Conservation (phyloP, 2,329 filamentous ascomycete genomes). For the Diaporthe aspalathi region DNA sequence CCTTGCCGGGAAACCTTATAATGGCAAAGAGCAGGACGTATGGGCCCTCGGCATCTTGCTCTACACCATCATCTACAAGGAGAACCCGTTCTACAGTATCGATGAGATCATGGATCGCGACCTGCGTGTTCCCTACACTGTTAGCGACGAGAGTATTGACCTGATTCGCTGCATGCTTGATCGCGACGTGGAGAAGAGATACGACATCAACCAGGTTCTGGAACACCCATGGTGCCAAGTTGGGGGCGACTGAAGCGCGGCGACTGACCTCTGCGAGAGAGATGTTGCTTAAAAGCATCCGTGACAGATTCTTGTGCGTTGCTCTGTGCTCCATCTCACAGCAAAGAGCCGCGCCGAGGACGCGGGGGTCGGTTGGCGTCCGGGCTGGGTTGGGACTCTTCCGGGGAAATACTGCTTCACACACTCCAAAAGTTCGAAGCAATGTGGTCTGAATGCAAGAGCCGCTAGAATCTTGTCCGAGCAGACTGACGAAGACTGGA, state of each 20-base stretch:
- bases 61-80: constrained; percentile 99
- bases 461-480: not conserved
- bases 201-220: constrained; percentile 88
- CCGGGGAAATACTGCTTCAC: not conserved
- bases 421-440: not conserved
- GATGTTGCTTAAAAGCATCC: not conserved
- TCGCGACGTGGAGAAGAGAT: constrained; percentile 83
- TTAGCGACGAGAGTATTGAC: constrained; percentile 93
- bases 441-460: not conserved
- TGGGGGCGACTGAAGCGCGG: constrained; percentile 23
- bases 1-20: constrained; percentile 88
- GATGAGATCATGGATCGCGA: constrained; percentile 99
- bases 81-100: constrained; percentile 98
- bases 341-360: not conserved
- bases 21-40: constrained; percentile 96
- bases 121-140: constrained; percentile 86
- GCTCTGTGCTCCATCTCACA: not conserved
- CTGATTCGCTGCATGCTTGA: constrained; percentile 93
- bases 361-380: not conserved
- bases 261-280: not conserved
- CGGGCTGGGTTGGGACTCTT: too few relatives aligned
- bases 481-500: not conserved
- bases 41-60: constrained; percentile 97
- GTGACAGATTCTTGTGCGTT: not conserved
- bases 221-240: constrained; percentile 82